Percentiles rank a stretch among this genome's conserved stretches.
Evolutionary conservation across 306 rosid genomes (phyloP).

Genomic region (Myrica gale): DNA sequence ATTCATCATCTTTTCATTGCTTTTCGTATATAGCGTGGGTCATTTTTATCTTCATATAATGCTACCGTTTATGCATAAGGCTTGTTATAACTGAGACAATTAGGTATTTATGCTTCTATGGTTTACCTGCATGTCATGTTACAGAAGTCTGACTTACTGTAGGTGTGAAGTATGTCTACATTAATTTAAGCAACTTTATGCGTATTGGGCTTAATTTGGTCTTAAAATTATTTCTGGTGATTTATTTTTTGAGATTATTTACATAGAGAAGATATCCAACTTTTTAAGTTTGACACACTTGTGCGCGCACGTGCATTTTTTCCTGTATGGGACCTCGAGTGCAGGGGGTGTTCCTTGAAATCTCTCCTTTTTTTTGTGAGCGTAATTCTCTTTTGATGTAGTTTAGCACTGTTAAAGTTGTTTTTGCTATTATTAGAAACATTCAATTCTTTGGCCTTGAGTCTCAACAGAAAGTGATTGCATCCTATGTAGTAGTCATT

Average conservation of each 20-base stretch:
- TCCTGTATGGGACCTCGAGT: not conserved
- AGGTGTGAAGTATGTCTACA: not conserved
- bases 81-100: not conserved
- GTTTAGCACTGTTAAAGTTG: not conserved
- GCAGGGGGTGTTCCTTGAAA: not conserved
- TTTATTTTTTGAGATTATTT: too few species aligned
- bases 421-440: constrained; percentile 56
- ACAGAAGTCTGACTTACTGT: not conserved
- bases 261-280: not conserved
- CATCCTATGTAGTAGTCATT: constrained; percentile 87
- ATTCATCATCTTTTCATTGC: not conserved
- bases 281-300: too few species aligned
- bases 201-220: not conserved
- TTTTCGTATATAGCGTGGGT: not conserved
- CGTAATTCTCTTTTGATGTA: not conserved
- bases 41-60: not conserved
- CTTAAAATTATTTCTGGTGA: too few species aligned
- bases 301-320: not conserved
- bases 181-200: not conserved
- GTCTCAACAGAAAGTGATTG: constrained; percentile 74
- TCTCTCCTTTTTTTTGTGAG: not conserved
- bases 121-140: not conserved
- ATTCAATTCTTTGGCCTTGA: constrained; percentile 82
- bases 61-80: not conserved
- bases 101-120: not conserved